Conservation (phyloP, 78 protist genomes). For the Blattamonas nauphoetae region DNA sequence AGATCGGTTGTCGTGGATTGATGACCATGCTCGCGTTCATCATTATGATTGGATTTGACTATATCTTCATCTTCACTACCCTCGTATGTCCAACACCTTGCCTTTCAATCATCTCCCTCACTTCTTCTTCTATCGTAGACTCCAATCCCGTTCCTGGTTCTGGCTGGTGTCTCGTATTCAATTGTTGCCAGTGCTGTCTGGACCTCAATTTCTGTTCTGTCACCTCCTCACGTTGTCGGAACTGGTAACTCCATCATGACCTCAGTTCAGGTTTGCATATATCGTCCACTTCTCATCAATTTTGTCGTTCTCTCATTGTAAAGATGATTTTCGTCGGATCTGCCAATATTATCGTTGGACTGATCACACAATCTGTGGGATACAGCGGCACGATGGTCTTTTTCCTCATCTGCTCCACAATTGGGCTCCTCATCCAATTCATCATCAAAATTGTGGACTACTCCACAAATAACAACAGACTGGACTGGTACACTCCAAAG, state of each 20-base stretch:
- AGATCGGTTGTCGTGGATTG: neutral
- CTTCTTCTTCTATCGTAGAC: neutral
- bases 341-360: neutral
- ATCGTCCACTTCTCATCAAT: neutral
- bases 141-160: neutral
- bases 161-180: neutral
- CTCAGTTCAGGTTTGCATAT: neutral
- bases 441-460: neutral
- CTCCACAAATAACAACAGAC: neutral
- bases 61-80: neutral
- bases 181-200: neutral
- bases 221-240: neutral
- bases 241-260: slow-evolving; percentile 9
- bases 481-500: neutral
- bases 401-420: neutral
- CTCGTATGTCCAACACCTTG: neutral
- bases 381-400: neutral
- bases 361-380: neutral
- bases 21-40: neutral
- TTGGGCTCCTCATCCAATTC: neutral
- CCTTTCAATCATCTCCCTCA: neutral
- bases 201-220: neutral
- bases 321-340: neutral
- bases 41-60: neutral
- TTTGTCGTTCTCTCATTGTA: neutral